Evolutionary conservation across 2,329 filamentous ascomycete genomes (phyloP).

Genomic region (Beauveria sp.): DNA sequence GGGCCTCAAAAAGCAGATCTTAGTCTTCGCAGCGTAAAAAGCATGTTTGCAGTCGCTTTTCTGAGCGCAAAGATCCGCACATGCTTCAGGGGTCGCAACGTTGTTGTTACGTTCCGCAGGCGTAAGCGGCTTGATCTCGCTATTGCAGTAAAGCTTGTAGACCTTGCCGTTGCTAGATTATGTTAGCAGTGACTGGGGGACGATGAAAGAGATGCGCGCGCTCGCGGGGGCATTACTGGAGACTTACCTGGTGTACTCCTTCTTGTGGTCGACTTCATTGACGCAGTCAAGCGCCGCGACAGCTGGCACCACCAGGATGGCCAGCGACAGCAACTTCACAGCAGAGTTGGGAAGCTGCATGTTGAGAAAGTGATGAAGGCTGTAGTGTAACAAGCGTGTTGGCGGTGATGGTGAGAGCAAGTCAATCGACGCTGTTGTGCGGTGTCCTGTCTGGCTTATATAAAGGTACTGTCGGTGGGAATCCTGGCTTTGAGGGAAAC

Average conservation of each 20-base stretch:
- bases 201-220: neutral
- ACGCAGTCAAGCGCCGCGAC: neutral
- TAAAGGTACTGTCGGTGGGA: neutral
- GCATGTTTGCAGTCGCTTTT: neutral
- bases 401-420: neutral
- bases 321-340: neutral
- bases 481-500: neutral
- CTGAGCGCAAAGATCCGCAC: neutral
- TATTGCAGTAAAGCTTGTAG: neutral
- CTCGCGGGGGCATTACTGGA: neutral
- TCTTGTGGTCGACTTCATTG: neutral
- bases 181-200: neutral
- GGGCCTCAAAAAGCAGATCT: neutral
- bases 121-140: neutral
- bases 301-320: neutral
- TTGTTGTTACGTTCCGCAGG: neutral
- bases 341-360: neutral
- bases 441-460: neutral
- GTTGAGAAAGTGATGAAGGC: neutral
- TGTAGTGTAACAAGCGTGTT: neutral
- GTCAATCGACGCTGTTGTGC: neutral
- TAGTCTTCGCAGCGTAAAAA: neutral
- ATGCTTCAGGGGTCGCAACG: neutral
- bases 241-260: neutral
- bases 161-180: neutral